A percentile compares a stretch with the other conserved stretches of the same genome.
These are phyloP conservation scores for Puccinia sorghi DNA, from an alignment of 1,284 basidiomycete genomes.

Conservation along the genomic window DNA sequence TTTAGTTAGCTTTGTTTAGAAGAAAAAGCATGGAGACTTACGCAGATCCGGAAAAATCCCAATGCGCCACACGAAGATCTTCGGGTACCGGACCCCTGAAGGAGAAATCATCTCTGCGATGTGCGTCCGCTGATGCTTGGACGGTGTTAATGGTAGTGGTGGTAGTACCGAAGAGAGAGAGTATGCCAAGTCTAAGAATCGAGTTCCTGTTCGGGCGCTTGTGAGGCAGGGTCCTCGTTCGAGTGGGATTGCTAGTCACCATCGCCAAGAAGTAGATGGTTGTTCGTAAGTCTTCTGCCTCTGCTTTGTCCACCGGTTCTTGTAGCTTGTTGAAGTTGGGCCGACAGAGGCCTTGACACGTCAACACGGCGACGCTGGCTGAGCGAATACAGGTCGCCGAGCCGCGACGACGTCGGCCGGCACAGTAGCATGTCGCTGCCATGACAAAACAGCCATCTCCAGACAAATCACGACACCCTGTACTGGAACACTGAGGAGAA, in stretches of 20 bases:
- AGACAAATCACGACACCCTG: no score
- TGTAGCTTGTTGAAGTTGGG: neutral
- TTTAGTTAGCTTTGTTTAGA: neutral
- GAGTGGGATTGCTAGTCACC: neutral
- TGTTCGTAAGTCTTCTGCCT: neutral
- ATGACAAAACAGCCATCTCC: neutral
- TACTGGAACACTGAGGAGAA: no score
- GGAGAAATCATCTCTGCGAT: conserved; percentile 34
- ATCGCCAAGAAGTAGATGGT: conserved; percentile 2
- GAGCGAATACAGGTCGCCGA: no score
- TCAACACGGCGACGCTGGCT: neutral
- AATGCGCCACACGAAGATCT: conserved; percentile 34
- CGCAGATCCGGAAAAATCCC: conserved; percentile 40
- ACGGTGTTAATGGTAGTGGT: conserved; percentile 14
- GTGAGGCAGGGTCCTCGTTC: neutral
- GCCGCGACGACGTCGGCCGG: neutral
- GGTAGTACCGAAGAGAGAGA: conserved; percentile 12
- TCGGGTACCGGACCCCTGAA: conserved; percentile 43
- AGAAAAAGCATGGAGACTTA: neutral
- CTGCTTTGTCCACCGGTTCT: neutral
- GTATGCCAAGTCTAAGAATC: neutral
- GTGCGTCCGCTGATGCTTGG: conserved; percentile 23
- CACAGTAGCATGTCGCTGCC: neutral
- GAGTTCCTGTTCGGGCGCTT: neutral
- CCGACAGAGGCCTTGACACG: neutral